phyloP scores from a whole-genome alignment of 2,329 filamentous ascomycete species.

The Xylariaceae sp. region DNA sequence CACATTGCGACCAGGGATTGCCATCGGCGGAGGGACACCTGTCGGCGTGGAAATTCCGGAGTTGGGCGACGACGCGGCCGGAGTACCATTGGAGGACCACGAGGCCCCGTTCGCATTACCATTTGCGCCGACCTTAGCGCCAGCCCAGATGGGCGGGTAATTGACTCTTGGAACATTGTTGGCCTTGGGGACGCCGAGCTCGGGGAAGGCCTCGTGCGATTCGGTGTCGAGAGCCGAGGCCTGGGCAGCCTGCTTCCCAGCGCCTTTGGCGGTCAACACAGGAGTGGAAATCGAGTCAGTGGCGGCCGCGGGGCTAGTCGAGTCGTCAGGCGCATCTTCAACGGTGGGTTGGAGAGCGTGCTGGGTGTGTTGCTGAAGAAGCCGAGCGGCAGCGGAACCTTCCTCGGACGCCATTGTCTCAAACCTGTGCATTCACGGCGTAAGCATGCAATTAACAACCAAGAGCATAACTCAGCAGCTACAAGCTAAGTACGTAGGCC shows the following conservation, averaged over 20 bases:
- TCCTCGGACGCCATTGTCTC: slow-evolving; percentile 44
- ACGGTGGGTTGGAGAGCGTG: slow-evolving; percentile 58
- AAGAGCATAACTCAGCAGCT: not conserved
- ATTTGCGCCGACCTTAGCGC: slow-evolving; percentile 54
- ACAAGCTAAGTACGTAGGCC: not conserved
- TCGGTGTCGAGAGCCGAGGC: slow-evolving; percentile 64
- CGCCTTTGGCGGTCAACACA: slow-evolving; percentile 56
- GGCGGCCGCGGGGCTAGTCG: slow-evolving; percentile 42
- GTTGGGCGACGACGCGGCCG: slow-evolving; percentile 57
- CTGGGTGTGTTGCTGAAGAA: slow-evolving; percentile 57
- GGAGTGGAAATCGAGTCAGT: slow-evolving; percentile 43
- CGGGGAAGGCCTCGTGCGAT: slow-evolving; percentile 90
- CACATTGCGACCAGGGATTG: slow-evolving; percentile 75
- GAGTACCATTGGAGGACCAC: slow-evolving; percentile 48
- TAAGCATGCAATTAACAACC: slow-evolving; percentile 1
- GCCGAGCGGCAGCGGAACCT: slow-evolving; percentile 54
- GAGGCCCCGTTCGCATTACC: slow-evolving; percentile 50
- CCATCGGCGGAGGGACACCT: slow-evolving; percentile 52
- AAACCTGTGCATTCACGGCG: slow-evolving; percentile 4
- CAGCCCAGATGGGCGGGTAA: slow-evolving; percentile 71
- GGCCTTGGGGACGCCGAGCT: slow-evolving; percentile 70
- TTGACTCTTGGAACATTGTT: slow-evolving; percentile 47
- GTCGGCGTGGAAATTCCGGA: slow-evolving; percentile 52
- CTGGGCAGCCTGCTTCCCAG: slow-evolving; percentile 62
- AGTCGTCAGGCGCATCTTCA: slow-evolving; percentile 72